These are phyloP conservation scores for Quercus berberidifolia DNA, from an alignment of 306 rosid genomes.

Conservation along the genomic window DNA sequence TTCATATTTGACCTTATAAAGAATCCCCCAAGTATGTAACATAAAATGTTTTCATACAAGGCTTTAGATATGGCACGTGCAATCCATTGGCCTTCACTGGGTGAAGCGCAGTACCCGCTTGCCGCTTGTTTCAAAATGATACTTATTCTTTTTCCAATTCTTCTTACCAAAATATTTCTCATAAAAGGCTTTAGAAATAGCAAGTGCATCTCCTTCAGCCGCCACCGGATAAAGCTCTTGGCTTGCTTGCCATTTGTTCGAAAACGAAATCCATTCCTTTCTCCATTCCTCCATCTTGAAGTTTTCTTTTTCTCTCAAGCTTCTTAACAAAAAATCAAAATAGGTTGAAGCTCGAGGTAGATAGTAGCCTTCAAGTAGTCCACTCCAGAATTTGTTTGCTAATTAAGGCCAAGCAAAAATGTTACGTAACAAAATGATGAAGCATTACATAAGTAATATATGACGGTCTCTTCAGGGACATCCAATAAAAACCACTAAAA, in stretches of 20 bases:
- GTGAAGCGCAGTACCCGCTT: conserved; percentile 56
- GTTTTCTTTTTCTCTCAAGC: conserved; percentile 52
- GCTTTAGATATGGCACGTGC: conserved; percentile 41
- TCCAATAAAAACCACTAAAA: conserved; percentile 1
- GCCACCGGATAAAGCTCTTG: conserved; percentile 56
- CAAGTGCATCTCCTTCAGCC: conserved; percentile 70
- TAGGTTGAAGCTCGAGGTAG: conserved; percentile 80
- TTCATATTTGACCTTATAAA: not conserved
- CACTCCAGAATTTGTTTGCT: conserved; percentile 93
- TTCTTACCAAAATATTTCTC: conserved; percentile 45
- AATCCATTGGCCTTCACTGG: conserved; percentile 66
- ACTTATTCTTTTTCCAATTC: conserved; percentile 52
- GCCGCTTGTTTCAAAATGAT: conserved; percentile 66
- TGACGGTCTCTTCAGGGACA: not conserved
- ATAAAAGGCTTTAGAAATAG: conserved; percentile 60
- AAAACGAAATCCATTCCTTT: conserved; percentile 70
- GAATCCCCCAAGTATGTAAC: not conserved
- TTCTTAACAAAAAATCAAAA: conserved; percentile 49
- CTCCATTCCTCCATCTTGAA: conserved; percentile 74
- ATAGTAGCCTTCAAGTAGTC: conserved; percentile 65
- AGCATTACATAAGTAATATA: not conserved
- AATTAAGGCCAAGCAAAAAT: conserved; percentile 2
- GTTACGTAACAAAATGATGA: not conserved
- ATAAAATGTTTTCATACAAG: conserved; percentile 43
- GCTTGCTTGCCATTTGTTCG: conserved; percentile 87